phyloP scores from a whole-genome alignment of 345 rosid species.

The Litchi chinensis region DNA sequence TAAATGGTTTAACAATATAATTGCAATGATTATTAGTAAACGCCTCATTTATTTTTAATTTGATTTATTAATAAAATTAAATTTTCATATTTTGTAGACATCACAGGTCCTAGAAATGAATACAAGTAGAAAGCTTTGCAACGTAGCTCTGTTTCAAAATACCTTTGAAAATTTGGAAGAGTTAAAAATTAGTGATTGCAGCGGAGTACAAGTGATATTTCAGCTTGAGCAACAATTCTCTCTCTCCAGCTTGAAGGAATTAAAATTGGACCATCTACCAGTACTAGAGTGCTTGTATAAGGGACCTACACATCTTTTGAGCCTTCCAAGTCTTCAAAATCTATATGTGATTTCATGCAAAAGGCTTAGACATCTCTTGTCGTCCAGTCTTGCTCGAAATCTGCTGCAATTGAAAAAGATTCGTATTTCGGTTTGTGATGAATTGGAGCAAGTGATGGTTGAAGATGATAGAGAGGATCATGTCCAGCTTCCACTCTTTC shows the following conservation, averaged over 20 bases:
- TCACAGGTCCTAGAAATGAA: no score
- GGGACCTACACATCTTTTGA: background rate
- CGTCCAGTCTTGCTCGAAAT: background rate
- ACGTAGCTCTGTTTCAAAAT: no score
- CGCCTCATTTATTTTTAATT: no score
- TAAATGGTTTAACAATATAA: no score
- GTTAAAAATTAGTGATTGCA: no score
- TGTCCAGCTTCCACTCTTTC: background rate
- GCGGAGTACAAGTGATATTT: no score
- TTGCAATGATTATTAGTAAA: no score
- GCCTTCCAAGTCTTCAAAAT: background rate
- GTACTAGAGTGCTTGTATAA: background rate
- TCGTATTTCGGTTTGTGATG: accelerated
- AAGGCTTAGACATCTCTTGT: background rate
- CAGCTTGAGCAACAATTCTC: no score
- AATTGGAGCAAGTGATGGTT: conserved; percentile 14
- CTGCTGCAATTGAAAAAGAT: background rate
- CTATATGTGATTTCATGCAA: background rate
- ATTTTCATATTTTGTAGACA: no score
- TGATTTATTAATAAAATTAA: no score
- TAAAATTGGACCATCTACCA: background rate
- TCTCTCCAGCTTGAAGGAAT: background rate
- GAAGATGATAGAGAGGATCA: background rate
- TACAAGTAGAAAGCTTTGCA: no score
- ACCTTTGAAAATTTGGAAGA: no score